Base-by-base conservation (phyloP, 805 yeast genomes). In the Pichia phayaonensis region DNA sequence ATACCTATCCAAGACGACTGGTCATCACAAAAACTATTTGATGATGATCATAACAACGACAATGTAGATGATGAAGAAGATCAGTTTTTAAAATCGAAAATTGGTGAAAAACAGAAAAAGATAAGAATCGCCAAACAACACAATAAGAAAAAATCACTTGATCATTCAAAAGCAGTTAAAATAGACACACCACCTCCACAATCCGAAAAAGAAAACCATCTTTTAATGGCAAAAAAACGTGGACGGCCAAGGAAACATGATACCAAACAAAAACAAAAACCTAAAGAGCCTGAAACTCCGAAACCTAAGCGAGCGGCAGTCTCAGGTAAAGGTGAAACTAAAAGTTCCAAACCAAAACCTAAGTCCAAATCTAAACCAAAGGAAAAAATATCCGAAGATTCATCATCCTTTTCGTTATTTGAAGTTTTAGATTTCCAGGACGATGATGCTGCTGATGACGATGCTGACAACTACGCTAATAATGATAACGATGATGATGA, bases 391-490 rank as follows among this genome's bases (percentile, higher is more conserved):
- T 1, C 15, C 4, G 42, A 27, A n/a, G 34, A 21, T 8, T 26
- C 43, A 4, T 31, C 43, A 2, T 36, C 54, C 2, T 44, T 51
- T 40, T 48, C 48, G 1, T 46, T 54, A n/a, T 48, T 54, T 39
- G 56, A 54, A 26, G 41, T 51, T n/a, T 31, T 54, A n/a, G 53
- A 52, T 48, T 34, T 34, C n/a, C 38, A 34, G 5, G n/a, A 44
- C 10, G 49, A 46, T 24, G 49, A 47, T 1, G 26, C 46, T 20
- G 18, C 13, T n/a, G 49, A 46, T 24, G 49, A 47, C 1, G 26
- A 50, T 20, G 18, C 13, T n/a, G 34, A 40, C 21, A 47, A 42
- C 15, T 42, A 34, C 10, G 18, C 20, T n/a, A 34, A 34, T n/a
- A 4, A 39, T 8, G 39, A 46, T 20, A 36, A 27, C 23, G 43